Conservation (phyloP, 257 asterid genomes). For the Striga asiatica region DNA sequence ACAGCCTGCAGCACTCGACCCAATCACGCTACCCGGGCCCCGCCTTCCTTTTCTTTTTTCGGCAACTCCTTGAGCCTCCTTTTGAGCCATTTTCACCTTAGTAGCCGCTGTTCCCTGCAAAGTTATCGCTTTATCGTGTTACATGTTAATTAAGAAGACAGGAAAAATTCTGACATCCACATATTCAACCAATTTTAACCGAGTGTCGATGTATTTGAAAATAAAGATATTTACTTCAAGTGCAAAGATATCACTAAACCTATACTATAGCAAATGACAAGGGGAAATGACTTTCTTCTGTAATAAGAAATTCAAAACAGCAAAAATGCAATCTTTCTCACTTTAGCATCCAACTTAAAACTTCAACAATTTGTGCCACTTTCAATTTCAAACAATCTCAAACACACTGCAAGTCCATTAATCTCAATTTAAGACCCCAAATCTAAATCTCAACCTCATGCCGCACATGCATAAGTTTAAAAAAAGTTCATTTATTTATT, state of each 20-base stretch:
- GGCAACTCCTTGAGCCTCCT: conserved; percentile 94
- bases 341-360: too few species aligned
- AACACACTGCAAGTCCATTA: too few species aligned
- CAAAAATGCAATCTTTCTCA: too few species aligned
- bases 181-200: not conserved
- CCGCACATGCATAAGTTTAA: not conserved
- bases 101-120: conserved; percentile 87
- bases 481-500: not conserved
- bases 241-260: too few species aligned
- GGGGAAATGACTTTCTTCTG: too few species aligned
- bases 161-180: not conserved
- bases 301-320: too few species aligned
- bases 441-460: too few species aligned
- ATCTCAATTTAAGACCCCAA: too few species aligned
- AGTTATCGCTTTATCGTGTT: conserved; percentile 12
- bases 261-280: too few species aligned
- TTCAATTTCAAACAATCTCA: not conserved
- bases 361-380: too few species aligned
- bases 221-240: too few species aligned
- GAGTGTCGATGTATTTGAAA: too few species aligned
- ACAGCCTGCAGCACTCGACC: conserved; percentile 96
- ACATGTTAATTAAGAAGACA: not conserved
- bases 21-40: conserved; percentile 94
- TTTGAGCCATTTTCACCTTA: conserved; percentile 91
- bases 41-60: conserved; percentile 94